Percentiles rank a stretch among this genome's conserved stretches.
Conservation (phyloP, 805 yeast genomes). For the Nakazawaea sp. region DNA sequence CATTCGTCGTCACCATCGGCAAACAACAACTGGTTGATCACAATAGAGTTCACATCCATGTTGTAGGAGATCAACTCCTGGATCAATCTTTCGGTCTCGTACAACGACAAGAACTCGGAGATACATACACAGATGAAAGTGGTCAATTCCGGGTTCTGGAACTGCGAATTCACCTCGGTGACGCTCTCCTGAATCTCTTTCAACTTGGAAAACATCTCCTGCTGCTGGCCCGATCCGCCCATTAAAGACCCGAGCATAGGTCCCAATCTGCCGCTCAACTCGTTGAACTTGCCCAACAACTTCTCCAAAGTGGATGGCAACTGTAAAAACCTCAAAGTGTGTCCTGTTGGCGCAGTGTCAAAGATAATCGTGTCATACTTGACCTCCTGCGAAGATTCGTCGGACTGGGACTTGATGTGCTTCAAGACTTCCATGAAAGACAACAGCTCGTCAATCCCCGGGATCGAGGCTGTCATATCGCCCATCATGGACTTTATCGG, state of each 20-base stretch:
- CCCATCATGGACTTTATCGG: conserved; percentile 72
- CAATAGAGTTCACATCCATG: conserved; percentile 95
- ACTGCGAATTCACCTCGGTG: conserved; percentile 85
- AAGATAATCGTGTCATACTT: conserved; percentile 85
- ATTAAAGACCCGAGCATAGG: conserved; percentile 80
- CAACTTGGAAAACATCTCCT: conserved; percentile 72
- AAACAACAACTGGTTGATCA: conserved; percentile 87
- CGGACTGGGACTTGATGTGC: conserved; percentile 75
- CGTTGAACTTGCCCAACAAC: conserved; percentile 79
- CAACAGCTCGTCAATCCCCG: conserved; percentile 97
- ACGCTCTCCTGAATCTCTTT: conserved; percentile 77
- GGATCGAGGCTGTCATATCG: conserved; percentile 90
- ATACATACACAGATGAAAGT: conserved; percentile 96
- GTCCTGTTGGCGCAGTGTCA: conserved; percentile 99
- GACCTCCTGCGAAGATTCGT: conserved; percentile 20
- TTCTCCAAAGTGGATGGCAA: conserved; percentile 90
- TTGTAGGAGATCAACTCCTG: conserved; percentile 93
- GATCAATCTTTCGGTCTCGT: conserved; percentile 96
- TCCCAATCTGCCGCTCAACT: conserved; percentile 79
- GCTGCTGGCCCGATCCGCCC: conserved; percentile 44
- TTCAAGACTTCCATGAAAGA: conserved; percentile 97
- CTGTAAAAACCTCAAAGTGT: conserved; percentile 89
- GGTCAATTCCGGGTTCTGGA: conserved; percentile 92
- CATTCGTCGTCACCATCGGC: conserved; percentile 77
- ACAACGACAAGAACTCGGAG: conserved; percentile 90